A percentile compares a stretch with the other conserved stretches of the same genome.
Conservation (phyloP, 208 protist genomes). For the Naegleria gruberi region DNA sequence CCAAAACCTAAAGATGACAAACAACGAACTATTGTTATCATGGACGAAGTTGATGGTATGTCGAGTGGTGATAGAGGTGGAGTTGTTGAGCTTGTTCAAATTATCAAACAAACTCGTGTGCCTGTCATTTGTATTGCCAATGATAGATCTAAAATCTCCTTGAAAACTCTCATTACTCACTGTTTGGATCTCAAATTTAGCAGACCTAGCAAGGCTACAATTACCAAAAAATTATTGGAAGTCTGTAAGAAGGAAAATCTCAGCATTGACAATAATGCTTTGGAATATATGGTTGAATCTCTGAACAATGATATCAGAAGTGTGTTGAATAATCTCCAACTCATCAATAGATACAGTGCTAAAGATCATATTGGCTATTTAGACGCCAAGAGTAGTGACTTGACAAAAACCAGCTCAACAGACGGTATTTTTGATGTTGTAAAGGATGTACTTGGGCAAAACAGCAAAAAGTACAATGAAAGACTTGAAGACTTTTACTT, state of each 20-base stretch:
- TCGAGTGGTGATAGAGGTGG: slow-evolving; percentile 87
- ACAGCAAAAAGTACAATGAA: slow-evolving; percentile 46
- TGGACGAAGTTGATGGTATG: slow-evolving; percentile 99
- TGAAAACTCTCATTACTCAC: slow-evolving; percentile 84
- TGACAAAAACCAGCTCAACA: slow-evolving; percentile 73
- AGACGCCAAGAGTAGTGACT: slow-evolving; percentile 55
- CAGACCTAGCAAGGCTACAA: slow-evolving; percentile 66
- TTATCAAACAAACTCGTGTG: slow-evolving; percentile 81
- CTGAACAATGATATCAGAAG: slow-evolving; percentile 88
- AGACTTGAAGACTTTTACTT: slow-evolving; percentile 74
- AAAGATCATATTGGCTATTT: slow-evolving; percentile 47
- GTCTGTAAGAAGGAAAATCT: slow-evolving; percentile 78
- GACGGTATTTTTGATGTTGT: slow-evolving; percentile 76
- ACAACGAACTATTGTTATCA: slow-evolving; percentile 77
- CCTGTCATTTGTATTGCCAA: slow-evolving; percentile 99
- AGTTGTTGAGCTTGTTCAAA: slow-evolving; percentile 82
- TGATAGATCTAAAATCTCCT: slow-evolving; percentile 83
- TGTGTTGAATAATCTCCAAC: slow-evolving; percentile 89
- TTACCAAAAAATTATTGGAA: slow-evolving; percentile 72
- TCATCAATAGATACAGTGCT: slow-evolving; percentile 63
- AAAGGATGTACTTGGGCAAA: slow-evolving; percentile 68
- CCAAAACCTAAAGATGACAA: slow-evolving; percentile 36
- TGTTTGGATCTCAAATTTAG: slow-evolving; percentile 86
- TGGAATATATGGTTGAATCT: slow-evolving; percentile 74
- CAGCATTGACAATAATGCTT: slow-evolving; percentile 59